phyloP scores from a whole-genome alignment of 371 early-diverging fungal species.

The Mucor indicus region DNA sequence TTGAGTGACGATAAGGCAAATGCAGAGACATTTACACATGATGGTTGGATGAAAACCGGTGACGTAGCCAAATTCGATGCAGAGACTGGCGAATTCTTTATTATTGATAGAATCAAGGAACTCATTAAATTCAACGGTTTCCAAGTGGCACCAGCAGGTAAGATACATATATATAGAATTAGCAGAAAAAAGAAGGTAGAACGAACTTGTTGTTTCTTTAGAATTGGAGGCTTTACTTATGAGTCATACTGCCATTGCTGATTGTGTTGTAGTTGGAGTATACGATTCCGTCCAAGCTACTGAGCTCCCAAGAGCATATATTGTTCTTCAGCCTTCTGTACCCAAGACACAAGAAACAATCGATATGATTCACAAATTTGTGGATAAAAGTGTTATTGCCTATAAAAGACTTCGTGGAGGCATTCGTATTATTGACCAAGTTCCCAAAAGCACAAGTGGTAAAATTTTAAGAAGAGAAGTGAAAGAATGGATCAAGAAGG shows the following conservation, averaged over 20 bases:
- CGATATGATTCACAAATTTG: constrained; percentile 55
- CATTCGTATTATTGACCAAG: constrained; percentile 59
- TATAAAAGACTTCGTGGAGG: constrained; percentile 84
- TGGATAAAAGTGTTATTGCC: constrained; percentile 58
- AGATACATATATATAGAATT: no score
- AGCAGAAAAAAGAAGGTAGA: no score
- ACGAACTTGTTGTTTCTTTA: no score
- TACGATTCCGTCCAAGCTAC: constrained; percentile 64
- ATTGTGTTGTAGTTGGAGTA: constrained; percentile 73
- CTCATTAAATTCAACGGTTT: constrained; percentile 77
- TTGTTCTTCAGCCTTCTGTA: constrained; percentile 51
- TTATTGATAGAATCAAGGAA: constrained; percentile 76
- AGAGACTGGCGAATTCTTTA: constrained; percentile 54
- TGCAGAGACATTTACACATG: constrained; percentile 59
- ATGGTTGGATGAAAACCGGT: constrained; percentile 84
- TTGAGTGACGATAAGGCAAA: constrained; percentile 71
- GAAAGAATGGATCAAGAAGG: constrained; percentile 45
- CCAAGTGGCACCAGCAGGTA: constrained; percentile 69
- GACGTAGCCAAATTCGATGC: constrained; percentile 71
- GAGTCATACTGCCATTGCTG: constrained; percentile 66
- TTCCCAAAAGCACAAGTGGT: constrained; percentile 78
- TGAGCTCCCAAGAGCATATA: constrained; percentile 78
- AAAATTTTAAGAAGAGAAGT: constrained; percentile 69
- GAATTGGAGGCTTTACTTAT: constrained; percentile 83
- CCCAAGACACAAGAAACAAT: constrained; percentile 21